phyloP scores from a whole-genome alignment of 2,329 filamentous ascomycete species.

The Clarireedia hainanense region DNA sequence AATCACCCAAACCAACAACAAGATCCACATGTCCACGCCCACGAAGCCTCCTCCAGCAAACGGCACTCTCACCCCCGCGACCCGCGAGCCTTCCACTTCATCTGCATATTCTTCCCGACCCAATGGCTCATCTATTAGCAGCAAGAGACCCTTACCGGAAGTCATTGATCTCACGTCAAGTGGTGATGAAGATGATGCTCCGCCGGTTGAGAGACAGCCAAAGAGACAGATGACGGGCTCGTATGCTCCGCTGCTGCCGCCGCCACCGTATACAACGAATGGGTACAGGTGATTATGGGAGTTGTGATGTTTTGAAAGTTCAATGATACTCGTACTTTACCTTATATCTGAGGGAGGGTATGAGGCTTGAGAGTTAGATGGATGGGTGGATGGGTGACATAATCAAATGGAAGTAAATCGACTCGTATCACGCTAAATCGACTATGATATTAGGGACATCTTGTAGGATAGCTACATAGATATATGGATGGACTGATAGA shows the following conservation, averaged over 20 bases:
- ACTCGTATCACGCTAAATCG: too few species aligned
- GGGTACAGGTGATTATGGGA: background rate
- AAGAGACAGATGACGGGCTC: constrained; percentile 25
- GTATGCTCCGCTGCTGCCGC: background rate
- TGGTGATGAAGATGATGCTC: constrained; percentile 43
- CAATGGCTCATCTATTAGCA: constrained; percentile 12
- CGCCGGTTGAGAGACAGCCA: constrained; percentile 21
- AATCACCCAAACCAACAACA: constrained; percentile 30
- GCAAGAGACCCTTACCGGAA: constrained; percentile 38
- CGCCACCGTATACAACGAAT: background rate
- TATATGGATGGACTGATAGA: too few species aligned
- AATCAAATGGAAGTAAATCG: too few species aligned
- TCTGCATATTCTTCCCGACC: constrained; percentile 22
- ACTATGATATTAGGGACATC: too few species aligned
- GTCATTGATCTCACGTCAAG: constrained; percentile 48
- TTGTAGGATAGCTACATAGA: too few species aligned
- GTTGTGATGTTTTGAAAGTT: background rate
- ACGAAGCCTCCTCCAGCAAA: constrained; percentile 17
- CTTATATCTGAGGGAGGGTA: too few species aligned
- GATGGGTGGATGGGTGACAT: too few species aligned
- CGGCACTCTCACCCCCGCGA: constrained; percentile 9
- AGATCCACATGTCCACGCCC: constrained; percentile 20
- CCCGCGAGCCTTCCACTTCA: constrained; percentile 32
- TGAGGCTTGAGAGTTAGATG: too few species aligned
- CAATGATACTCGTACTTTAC: background rate